These are phyloP conservation scores for Plantago coronopus DNA, from an alignment of 305 asterid species.

Conservation along the genomic window DNA sequence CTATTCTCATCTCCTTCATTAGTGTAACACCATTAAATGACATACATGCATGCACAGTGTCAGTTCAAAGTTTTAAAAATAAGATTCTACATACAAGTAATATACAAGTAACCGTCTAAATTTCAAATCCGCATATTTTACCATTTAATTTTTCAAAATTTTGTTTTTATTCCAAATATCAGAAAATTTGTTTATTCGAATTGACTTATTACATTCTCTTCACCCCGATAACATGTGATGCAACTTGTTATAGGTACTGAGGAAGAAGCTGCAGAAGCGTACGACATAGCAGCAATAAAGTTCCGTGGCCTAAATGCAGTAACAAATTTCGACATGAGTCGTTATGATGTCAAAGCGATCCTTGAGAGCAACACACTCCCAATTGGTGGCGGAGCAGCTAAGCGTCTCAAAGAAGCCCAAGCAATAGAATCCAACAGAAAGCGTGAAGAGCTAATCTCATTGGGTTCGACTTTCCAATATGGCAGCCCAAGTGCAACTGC, in stretches of 20 bases:
- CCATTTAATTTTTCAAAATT: too few relatives aligned
- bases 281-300: slow-evolving; percentile 85
- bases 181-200: too few relatives aligned
- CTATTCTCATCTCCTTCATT: too few relatives aligned
- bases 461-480: slow-evolving; percentile 48
- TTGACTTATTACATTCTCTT: too few relatives aligned
- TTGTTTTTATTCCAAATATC: too few relatives aligned
- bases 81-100: too few relatives aligned
- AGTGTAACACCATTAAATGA: too few relatives aligned
- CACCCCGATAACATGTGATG: too few relatives aligned
- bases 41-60: too few relatives aligned
- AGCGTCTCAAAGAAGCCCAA: slow-evolving; percentile 75
- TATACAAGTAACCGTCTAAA: too few relatives aligned
- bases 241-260: slow-evolving; percentile 48
- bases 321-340: slow-evolving; percentile 81
- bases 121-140: too few relatives aligned
- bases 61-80: too few relatives aligned
- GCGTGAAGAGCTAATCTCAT: slow-evolving; percentile 51
- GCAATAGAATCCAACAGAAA: slow-evolving; percentile 62
- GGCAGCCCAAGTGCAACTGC: slow-evolving; percentile 32
- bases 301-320: slow-evolving; percentile 84
- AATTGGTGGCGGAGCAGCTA: slow-evolving; percentile 83
- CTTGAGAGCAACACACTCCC: slow-evolving; percentile 79
- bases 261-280: slow-evolving; percentile 96
- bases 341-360: slow-evolving; percentile 78